phyloP scores from a whole-genome alignment of 1,284 basidiomycete species.

The Leccinum pachyderme region DNA sequence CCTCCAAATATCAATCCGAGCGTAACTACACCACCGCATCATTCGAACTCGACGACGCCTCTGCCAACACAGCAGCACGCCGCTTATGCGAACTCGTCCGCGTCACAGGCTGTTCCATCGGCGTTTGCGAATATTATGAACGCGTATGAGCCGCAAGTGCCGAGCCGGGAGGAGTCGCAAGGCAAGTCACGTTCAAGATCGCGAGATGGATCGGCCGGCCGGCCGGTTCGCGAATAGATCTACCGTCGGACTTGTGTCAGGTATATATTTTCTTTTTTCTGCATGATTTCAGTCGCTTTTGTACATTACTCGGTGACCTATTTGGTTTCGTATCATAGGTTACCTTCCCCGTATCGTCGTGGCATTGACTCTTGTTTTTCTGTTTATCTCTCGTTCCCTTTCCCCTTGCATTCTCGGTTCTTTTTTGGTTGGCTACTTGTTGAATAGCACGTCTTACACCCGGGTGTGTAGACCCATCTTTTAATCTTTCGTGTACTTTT shows the following conservation, averaged over 20 bases:
- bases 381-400: background rate
- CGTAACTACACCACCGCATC: constrained; percentile 3
- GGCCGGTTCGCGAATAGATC: constrained; percentile 15
- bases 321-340: background rate
- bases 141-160: constrained; percentile 43
- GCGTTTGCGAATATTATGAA: constrained; percentile 68
- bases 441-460: background rate
- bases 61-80: constrained; percentile 6
- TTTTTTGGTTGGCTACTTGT: constrained; percentile 2
- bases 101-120: constrained; percentile 34
- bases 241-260: background rate
- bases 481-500: constrained; percentile 4
- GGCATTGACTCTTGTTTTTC: constrained; percentile 2
- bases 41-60: constrained; percentile 1
- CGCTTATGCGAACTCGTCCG: constrained; percentile 16
- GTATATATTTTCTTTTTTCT: background rate
- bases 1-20: constrained; percentile 8
- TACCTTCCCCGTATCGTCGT: constrained; percentile 3
- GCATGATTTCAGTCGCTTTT: background rate
- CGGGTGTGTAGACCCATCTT: constrained; percentile 1
- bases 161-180: constrained; percentile 17
- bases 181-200: constrained; percentile 25
- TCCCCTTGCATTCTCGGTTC: too few species aligned
- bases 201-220: constrained; percentile 17
- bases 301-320: constrained; percentile 5